These are phyloP conservation scores for Thraustochytrium striatum DNA, from an alignment of 352 stramenopile genomes.

Conservation along the genomic window DNA sequence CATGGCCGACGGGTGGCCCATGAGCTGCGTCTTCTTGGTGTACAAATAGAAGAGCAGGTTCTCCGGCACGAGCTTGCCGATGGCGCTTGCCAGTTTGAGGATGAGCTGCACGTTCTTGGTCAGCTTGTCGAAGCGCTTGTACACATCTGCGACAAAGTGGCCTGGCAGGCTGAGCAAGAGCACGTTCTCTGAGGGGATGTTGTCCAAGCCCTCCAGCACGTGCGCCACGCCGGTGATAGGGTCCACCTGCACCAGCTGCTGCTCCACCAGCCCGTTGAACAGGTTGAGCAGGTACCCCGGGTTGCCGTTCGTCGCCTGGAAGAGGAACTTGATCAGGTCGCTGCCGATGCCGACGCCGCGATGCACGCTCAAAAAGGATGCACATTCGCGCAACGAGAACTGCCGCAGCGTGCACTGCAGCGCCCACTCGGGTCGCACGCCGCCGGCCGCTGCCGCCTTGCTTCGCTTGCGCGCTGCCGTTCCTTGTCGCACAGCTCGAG, in stretches of 20 bases:
- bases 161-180: conserved; percentile 5
- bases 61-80: conserved; percentile 8
- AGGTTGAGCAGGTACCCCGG: conserved; percentile 34
- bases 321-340: conserved; percentile 10
- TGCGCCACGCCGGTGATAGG: conserved; percentile 7
- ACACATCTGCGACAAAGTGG: conserved; percentile 39
- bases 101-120: conserved; percentile 9
- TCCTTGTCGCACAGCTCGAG: background rate
- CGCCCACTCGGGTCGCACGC: background rate
- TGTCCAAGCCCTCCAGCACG: conserved; percentile 14
- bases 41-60: conserved; percentile 24
- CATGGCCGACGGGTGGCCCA: too few species aligned
- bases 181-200: conserved; percentile 6
- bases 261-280: conserved; percentile 43
- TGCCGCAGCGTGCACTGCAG: background rate
- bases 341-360: background rate
- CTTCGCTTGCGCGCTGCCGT: background rate
- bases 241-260: conserved; percentile 8
- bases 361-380: conserved; percentile 8
- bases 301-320: conserved; percentile 23
- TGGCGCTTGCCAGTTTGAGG: conserved; percentile 30
- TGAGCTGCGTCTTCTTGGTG: conserved; percentile 32
- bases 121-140: conserved; percentile 18
- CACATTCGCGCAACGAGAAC: background rate
- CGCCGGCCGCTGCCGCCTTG: background rate